Percentiles rank a stretch among this genome's conserved stretches.
Conservation (phyloP, 169 alveolate species). For the Babesia bigemina region DNA sequence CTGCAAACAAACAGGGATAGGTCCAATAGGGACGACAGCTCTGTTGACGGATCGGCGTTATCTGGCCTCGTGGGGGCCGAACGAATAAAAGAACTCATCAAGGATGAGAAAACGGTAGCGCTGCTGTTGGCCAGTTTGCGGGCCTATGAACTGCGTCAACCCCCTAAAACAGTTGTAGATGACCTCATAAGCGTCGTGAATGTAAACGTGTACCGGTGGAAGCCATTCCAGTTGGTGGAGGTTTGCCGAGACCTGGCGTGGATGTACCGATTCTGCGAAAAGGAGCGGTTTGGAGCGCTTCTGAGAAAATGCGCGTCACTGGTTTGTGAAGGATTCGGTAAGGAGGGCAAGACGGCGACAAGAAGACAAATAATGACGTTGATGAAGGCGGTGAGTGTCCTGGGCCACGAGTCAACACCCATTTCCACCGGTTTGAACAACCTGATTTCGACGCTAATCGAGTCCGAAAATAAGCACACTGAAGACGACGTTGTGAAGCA, state of each 20-base stretch:
- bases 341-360: not conserved
- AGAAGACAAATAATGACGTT: constrained; percentile 11
- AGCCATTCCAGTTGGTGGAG: not conserved
- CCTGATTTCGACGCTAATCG: not conserved
- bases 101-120: not conserved
- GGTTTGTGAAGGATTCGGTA: constrained; percentile 6
- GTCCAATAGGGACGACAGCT: not conserved
- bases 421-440: not conserved
- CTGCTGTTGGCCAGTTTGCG: constrained; percentile 6
- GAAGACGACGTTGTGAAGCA: constrained; percentile 1
- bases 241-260: constrained; percentile 35
- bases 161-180: not conserved
- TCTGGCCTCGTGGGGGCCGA: not conserved
- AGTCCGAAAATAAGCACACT: not conserved
- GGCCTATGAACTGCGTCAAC: not conserved
- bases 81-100: not conserved
- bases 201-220: constrained; percentile 15
- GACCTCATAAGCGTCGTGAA: constrained; percentile 3
- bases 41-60: too few species aligned
- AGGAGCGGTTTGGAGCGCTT: not conserved
- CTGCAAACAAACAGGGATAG: not conserved
- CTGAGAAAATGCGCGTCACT: constrained; percentile 7
- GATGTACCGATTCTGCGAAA: constrained; percentile 26
- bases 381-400: constrained; percentile 14
- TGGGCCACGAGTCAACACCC: not conserved